A percentile compares a stretch with the other conserved stretches of the same genome.
These are phyloP conservation scores for Drosera capensis DNA, from an alignment of 148 eudicot genomes.

Conservation along the genomic window DNA sequence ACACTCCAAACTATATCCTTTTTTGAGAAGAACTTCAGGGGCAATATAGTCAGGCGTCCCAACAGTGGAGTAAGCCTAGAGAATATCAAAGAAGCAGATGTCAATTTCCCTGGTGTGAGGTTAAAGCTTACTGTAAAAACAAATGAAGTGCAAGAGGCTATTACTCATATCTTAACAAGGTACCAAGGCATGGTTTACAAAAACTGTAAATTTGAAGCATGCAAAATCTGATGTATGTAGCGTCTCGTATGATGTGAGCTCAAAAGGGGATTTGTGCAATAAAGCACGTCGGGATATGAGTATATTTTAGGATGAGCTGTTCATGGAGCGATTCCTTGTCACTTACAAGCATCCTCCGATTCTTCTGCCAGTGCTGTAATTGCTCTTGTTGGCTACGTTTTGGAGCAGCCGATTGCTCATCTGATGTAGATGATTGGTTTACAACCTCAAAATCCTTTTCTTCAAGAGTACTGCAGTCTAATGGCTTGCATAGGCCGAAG, in stretches of 20 bases:
- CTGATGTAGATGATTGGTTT: constrained; percentile 29
- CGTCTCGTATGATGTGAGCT: too few species aligned
- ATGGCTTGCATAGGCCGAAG: constrained; percentile 88
- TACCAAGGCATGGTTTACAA: not conserved
- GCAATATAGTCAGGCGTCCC: constrained; percentile 98
- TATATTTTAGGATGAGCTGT: too few species aligned
- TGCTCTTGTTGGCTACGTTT: constrained; percentile 94
- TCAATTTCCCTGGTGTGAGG: not conserved
- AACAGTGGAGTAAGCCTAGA: constrained; percentile 95
- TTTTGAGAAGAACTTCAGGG: constrained; percentile 87
- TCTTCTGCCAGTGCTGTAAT: constrained; percentile 91
- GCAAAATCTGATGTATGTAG: too few species aligned
- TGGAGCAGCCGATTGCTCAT: constrained; percentile 38
- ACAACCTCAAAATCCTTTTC: constrained; percentile 58
- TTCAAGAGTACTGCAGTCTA: constrained; percentile 79
- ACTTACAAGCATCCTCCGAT: constrained; percentile 87
- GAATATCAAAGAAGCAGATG: constrained; percentile 8
- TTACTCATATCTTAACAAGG: not conserved
- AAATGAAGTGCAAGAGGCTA: not conserved
- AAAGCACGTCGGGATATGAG: too few species aligned
- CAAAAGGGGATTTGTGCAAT: too few species aligned
- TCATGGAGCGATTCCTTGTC: not conserved
- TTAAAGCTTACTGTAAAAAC: constrained; percentile 5
- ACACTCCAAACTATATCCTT: constrained; percentile 89
- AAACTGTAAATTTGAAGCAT: not conserved